Base-by-base conservation (phyloP, 495 filamentous ascomycete species). In the Penicillium ochrochloron region DNA sequence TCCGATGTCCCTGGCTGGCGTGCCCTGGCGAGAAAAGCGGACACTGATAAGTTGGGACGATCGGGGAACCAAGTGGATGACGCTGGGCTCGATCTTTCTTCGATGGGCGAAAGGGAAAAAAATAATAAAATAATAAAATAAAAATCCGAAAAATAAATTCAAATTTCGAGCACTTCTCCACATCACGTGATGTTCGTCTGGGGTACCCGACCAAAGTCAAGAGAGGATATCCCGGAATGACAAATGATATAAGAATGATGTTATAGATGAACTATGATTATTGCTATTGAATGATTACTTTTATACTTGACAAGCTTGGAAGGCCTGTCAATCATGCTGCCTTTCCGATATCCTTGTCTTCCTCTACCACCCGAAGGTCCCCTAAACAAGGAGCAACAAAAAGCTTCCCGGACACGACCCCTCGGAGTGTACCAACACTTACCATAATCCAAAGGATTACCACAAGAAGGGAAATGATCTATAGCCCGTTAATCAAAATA, bases 321-420 rank as follows among this genome's bases (percentile, higher is more conserved):
- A 15, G 7, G 23, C n/a, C 12, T 9, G 6, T 31, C 14, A 52
- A 7, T 52, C 5, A 52, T 53, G 64, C 72, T 54, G 58, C 52
- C 37, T 75, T 65, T 3, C 55, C 37, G 21, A 39, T 64, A 42
- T 70, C 67, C 42, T 69, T 64, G 14, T 68, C 66, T 54, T 75
- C 64, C 10, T 59, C 56, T 29, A 52, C 53, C 0, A 61, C 64
- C 60, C 66, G 71, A 60, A 82, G 51, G 64, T 83, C 78, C 23
- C 75, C 76, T 60, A 87, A 59, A 75, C 84, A 87, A 5, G 85
- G 84, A 0, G 84, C 83, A 50, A 76, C 70, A 61, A 86, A 80
- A 29, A 88, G 61, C 29, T 80, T 71, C 2, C 84, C 84, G 2
- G 78, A 79, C 1, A 76, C 70, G 17, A 76, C 70, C 17, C 80